Evolutionary conservation across 805 yeast genomes (phyloP).

Genomic region (Yarrowia sp.): DNA sequence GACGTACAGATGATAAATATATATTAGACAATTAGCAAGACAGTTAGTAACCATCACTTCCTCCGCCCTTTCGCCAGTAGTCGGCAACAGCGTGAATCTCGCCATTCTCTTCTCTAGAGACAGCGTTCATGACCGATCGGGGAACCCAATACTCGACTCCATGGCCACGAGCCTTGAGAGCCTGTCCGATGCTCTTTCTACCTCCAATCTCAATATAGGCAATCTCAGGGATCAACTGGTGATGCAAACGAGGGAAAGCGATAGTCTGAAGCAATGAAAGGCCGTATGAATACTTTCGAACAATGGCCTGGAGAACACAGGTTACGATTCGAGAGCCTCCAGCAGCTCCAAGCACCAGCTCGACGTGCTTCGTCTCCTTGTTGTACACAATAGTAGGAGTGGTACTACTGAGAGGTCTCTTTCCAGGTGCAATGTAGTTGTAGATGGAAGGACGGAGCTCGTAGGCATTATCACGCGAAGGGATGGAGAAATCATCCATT

Average conservation of each 20-base stretch:
- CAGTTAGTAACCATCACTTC: slow-evolving; percentile 59
- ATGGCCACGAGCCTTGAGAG: slow-evolving; percentile 50
- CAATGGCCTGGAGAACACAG: slow-evolving; percentile 74
- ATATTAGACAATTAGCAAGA: neutral
- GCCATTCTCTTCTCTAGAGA: slow-evolving; percentile 40
- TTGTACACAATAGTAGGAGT: slow-evolving; percentile 67
- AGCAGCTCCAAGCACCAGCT: slow-evolving; percentile 81
- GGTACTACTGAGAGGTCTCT: slow-evolving; percentile 81
- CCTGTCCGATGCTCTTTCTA: slow-evolving; percentile 36
- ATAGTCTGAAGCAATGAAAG: slow-evolving; percentile 63
- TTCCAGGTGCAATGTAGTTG: slow-evolving; percentile 71
- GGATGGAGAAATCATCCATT: slow-evolving; percentile 91
- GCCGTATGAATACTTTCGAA: slow-evolving; percentile 58
- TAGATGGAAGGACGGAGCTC: slow-evolving; percentile 74
- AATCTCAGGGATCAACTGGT: slow-evolving; percentile 76
- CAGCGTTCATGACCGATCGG: slow-evolving; percentile 58
- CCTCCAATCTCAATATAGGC: slow-evolving; percentile 58
- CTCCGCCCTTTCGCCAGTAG: slow-evolving; percentile 83
- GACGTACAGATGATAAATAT: too few species aligned
- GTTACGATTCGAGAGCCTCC: slow-evolving; percentile 90
- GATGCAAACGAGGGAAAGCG: slow-evolving; percentile 81
- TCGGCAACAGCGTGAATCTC: slow-evolving; percentile 76
- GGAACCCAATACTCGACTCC: slow-evolving; percentile 43
- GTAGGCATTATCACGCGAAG: slow-evolving; percentile 67
- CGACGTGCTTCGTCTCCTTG: slow-evolving; percentile 43